A percentile compares a stretch with the other conserved stretches of the same genome.
These are phyloP conservation scores for Chlorella sp. DNA, from an alignment of 139 green algal species.

Conservation along the genomic window DNA sequence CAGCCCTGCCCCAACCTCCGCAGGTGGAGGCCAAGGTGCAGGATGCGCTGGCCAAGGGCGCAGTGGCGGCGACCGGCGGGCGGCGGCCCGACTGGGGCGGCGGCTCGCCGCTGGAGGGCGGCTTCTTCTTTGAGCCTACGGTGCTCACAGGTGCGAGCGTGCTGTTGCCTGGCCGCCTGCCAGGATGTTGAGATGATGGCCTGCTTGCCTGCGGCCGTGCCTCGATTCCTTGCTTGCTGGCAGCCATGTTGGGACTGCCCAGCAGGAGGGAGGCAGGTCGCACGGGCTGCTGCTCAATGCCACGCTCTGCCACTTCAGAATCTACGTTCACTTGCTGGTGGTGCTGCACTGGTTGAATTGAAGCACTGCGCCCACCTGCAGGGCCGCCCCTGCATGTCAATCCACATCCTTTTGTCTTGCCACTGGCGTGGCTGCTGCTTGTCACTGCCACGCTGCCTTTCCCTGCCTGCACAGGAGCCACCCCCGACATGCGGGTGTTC, in stretches of 20 bases:
- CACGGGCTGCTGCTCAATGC: too few relatives aligned
- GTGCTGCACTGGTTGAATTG: too few relatives aligned
- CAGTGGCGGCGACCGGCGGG: slow-evolving; percentile 73
- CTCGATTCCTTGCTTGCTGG: not conserved
- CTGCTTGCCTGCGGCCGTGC: not conserved
- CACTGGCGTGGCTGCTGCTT: not conserved
- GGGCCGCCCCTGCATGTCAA: too few relatives aligned
- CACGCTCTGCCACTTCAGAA: too few relatives aligned
- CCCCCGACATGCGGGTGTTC: slow-evolving; percentile 71
- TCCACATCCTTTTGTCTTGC: too few relatives aligned
- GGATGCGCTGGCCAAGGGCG: slow-evolving; percentile 90
- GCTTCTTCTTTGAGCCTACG: slow-evolving; percentile 89
- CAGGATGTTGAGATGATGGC: too few relatives aligned
- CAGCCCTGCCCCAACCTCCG: not conserved
- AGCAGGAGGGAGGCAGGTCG: too few relatives aligned
- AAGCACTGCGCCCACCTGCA: too few relatives aligned
- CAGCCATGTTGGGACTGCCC: too few relatives aligned
- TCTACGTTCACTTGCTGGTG: too few relatives aligned
- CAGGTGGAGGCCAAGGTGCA: slow-evolving; percentile 73
- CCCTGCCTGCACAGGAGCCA: slow-evolving; percentile 14
- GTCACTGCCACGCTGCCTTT: not conserved
- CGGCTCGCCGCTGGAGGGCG: slow-evolving; percentile 45
- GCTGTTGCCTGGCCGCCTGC: not conserved
- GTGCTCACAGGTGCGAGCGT: slow-evolving; percentile 60
- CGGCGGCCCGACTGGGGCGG: slow-evolving; percentile 40